phyloP scores from a whole-genome alignment of 2,329 filamentous ascomycete genomes.

The Nannizzia gypsea region DNA sequence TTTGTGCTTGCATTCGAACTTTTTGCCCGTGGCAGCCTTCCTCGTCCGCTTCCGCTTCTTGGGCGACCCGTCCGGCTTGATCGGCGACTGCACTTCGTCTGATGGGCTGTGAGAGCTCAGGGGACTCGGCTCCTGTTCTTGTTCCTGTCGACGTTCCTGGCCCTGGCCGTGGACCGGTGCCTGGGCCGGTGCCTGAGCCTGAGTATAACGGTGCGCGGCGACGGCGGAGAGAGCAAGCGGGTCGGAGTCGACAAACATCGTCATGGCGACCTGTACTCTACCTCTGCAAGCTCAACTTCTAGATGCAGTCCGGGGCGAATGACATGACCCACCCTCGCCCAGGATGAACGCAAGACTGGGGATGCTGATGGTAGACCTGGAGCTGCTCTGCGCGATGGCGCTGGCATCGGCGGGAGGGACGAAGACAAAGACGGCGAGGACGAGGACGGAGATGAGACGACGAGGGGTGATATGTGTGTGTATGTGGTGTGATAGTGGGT shows the following conservation, averaged over 20 bases:
- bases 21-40: conserved; percentile 37
- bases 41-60: conserved; percentile 36
- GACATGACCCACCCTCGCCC: conserved; percentile 4
- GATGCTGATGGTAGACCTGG: neutral
- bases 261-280: neutral
- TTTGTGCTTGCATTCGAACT: conserved; percentile 69
- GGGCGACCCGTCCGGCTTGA: conserved; percentile 14
- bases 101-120: neutral
- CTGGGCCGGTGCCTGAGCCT: neutral
- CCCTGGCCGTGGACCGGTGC: neutral
- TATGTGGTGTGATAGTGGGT: too few relatives aligned
- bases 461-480: neutral
- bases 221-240: neutral
- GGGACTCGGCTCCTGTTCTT: neutral
- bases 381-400: neutral
- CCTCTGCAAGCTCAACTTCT: conserved; percentile 1
- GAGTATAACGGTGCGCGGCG: neutral
- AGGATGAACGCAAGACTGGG: neutral
- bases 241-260: conserved; percentile 1
- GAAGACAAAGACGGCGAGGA: neutral
- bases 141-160: neutral
- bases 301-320: neutral
- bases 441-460: neutral
- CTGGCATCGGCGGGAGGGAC: neutral
- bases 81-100: conserved; percentile 1